Percentiles rank a stretch among this genome's conserved stretches.
Evolutionary conservation across 2,329 filamentous ascomycete species (phyloP).

Genomic region (Fusarium verrucosum): DNA sequence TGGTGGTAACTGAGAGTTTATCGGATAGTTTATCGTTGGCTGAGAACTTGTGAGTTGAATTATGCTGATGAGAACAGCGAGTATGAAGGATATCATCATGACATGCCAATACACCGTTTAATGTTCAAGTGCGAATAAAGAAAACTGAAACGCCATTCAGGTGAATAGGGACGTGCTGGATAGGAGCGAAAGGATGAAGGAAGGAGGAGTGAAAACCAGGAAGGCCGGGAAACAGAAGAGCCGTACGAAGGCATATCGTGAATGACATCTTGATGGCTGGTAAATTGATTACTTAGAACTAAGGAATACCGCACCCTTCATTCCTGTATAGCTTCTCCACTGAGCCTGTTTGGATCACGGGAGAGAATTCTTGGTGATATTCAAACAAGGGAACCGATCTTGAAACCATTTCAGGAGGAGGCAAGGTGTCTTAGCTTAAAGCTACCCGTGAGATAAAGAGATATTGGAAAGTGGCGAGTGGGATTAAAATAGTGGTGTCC

Average conservation of each 20-base stretch:
- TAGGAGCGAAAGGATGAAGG: conserved; percentile 22
- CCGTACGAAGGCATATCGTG: conserved; percentile 35
- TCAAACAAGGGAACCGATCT: conserved; percentile 21
- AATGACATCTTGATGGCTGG: conserved; percentile 46
- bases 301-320: conserved; percentile 51
- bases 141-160: conserved; percentile 35
- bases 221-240: conserved; percentile 24
- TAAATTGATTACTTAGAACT: conserved; percentile 20
- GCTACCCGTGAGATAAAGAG: conserved; percentile 7
- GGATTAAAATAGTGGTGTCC: conserved; percentile 12
- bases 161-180: conserved; percentile 12
- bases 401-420: conserved; percentile 41
- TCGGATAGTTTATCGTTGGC: conserved; percentile 69
- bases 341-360: conserved; percentile 36
- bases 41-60: conserved; percentile 47
- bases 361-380: conserved; percentile 21
- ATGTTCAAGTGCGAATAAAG: conserved; percentile 32
- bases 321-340: conserved; percentile 47
- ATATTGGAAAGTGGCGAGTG: conserved; percentile 27
- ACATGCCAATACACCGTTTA: conserved; percentile 36
- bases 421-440: conserved; percentile 46
- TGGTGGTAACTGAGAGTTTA: conserved; percentile 86
- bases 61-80: conserved; percentile 42
- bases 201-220: conserved; percentile 18
- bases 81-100: conserved; percentile 46